Base-by-base conservation (phyloP, 2,329 filamentous ascomycete species). In the Fusarium zealandicum region DNA sequence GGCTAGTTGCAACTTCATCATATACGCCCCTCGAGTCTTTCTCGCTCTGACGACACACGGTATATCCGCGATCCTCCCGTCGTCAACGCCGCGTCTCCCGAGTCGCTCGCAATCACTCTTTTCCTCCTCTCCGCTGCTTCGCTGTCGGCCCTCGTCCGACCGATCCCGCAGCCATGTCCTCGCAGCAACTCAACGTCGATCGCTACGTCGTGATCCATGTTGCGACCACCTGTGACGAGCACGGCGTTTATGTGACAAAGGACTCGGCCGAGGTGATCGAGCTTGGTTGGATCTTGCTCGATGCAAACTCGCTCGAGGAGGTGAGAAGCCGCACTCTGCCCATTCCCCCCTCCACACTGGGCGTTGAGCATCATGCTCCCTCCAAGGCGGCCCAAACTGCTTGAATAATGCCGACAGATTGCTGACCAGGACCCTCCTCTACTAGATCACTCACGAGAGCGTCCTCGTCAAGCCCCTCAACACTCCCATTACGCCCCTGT, bases 261-360 rank as follows among this genome's bases (percentile, higher is more conserved):
- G 95, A 99, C 78, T 98, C 95, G 54, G 95, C 95, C 59, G 95
- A 99, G 80, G 95, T 99, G 65, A 99, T 99, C 76, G 95, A 99
- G 84, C 84, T 99, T 73, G 95, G 93, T 62, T 99, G 95, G 95
- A 96, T 98, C 72, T 80, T 99, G 70, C 83, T 97, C 61, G 93
- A 97, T 74, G 89, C 92, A 64, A 95, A 93, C 80, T 89, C 85
- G 61, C 90, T 92, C 69, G 93, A 97, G 69, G 93, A 97, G 89
- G 93, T 96, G 81, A 77, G 86, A 65, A 66, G 59, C 57, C 40
- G 47, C 54, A 50, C 42, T 42, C 39, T 59, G 36, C 31, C 49
- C 53, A 27, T 20, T 37, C 44, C 40, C 45, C 42, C 37, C 32
- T 44, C 31, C 31, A 32, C 51, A 41, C 42, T 38, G 28, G 54